These are phyloP conservation scores for Dioscorea zingiberensis DNA, from an alignment of 106 monocot genomes.

Conservation along the genomic window DNA sequence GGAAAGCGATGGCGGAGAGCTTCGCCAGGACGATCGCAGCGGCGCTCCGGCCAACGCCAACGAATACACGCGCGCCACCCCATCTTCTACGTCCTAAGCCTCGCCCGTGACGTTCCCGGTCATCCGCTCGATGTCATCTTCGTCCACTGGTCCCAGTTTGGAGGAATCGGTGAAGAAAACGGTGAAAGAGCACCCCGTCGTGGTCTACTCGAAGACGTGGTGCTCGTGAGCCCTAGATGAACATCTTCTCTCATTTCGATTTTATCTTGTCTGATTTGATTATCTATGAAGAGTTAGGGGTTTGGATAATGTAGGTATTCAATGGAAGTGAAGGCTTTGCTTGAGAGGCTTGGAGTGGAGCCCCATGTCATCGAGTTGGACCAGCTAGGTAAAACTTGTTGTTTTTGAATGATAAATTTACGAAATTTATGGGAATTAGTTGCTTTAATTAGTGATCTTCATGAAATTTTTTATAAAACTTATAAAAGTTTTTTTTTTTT, in stretches of 20 bases:
- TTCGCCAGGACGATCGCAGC: no score
- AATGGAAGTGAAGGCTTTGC: slow-evolving; percentile 83
- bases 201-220: slow-evolving; percentile 97
- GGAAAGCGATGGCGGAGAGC: no score
- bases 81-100: no score
- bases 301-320: slow-evolving; percentile 53
- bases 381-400: slow-evolving; percentile 49
- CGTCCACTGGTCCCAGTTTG: slow-evolving; percentile 69
- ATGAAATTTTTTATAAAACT: no score
- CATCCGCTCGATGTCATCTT: slow-evolving; percentile 37
- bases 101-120: background rate
- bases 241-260: background rate
- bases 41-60: no score
- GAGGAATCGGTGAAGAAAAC: slow-evolving; percentile 82
- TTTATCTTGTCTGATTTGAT: background rate
- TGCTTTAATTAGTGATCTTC: no score
- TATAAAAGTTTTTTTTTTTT: no score
- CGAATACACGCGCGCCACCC: no score
- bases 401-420: no score
- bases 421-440: no score
- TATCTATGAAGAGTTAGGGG: background rate
- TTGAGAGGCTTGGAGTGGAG: slow-evolving; percentile 78
- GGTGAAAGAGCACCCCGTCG: slow-evolving; percentile 69
- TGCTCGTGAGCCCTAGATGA: slow-evolving; percentile 68
- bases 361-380: slow-evolving; percentile 88